A percentile compares a stretch with the other conserved stretches of the same genome.
These are phyloP conservation scores for Diaporthe velutina DNA, from an alignment of 2,329 filamentous ascomycete genomes.

Conservation along the genomic window DNA sequence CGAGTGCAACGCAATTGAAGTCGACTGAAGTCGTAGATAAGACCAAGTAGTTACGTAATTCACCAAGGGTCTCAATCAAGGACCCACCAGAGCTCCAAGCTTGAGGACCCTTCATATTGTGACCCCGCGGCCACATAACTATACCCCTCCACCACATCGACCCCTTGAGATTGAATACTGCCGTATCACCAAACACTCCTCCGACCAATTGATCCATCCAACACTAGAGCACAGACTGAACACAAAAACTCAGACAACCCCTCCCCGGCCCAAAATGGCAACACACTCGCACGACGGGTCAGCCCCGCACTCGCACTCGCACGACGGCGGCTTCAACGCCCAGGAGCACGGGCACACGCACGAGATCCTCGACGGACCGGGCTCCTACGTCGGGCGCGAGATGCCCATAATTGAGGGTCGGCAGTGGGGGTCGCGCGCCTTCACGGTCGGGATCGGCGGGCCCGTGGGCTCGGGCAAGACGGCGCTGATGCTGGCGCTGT, in stretches of 20 bases:
- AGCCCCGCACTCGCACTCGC: conserved; percentile 63
- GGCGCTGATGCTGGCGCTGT: conserved; percentile 94
- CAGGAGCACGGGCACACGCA: conserved; percentile 93
- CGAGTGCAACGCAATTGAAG: background rate
- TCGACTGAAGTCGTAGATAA: background rate
- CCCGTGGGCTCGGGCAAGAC: conserved; percentile 98
- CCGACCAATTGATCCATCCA: background rate
- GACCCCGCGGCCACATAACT: background rate
- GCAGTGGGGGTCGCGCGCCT: conserved; percentile 89
- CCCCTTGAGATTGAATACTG: background rate
- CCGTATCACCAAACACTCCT: background rate
- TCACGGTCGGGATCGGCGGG: conserved; percentile 98
- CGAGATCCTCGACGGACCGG: conserved; percentile 94
- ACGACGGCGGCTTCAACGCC: conserved; percentile 61
- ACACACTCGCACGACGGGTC: conserved; percentile 69
- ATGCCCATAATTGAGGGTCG: conserved; percentile 93
- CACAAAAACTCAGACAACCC: background rate
- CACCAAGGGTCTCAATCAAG: background rate
- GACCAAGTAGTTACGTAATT: background rate
- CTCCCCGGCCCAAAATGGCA: conserved; percentile 6
- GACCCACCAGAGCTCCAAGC: conserved; percentile 26
- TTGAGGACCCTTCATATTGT: conserved; percentile 1
- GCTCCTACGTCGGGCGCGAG: conserved; percentile 89
- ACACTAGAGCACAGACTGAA: background rate
- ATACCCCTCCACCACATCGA: background rate